Evolutionary conservation across 495 filamentous ascomycete species (phyloP), one percentile per base, ranked within the genome.

Genomic region (Astrothelium macrocarpum): DNA sequence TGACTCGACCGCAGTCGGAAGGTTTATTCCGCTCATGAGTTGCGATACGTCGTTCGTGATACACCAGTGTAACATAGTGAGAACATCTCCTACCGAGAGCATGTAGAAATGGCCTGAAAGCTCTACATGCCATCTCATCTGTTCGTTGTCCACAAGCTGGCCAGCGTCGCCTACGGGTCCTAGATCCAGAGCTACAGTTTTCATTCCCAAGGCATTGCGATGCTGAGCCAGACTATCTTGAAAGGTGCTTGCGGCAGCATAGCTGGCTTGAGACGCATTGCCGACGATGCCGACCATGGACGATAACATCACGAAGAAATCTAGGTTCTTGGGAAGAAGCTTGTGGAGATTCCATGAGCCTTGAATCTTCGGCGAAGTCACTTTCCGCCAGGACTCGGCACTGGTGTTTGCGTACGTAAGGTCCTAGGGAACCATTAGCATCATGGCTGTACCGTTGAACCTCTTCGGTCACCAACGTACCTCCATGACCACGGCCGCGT

Each of bases 231-330:
- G 42, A 25, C 62, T 12, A 61, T 66, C 61, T 18, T 26, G 43
- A 53, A 20, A 66, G 2, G 61, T 53, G 62, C 64, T 66, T 11
- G 32, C 62, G 20, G 62, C 65, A 49, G 61, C 31, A 61, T 66
- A 66, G 61, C 39, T 60, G 43, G 65, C 62, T 60, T 66, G 65
- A 18, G 29, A 43, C 26, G 18, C n/a, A 39, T 64, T 49, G 32
- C 65, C 65, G 32, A 64, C 32, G 29, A 66, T 45, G 28, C 45
- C 62, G 2, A 42, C 25, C 31, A 62, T 53, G 32, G 65, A 66
- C 10, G 65, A 66, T 26, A 66, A 49, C 45, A 59, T 59, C 18
- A 64, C 20, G 62, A 66, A 66, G 53, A 64, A 62, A 49, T 66
- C 65, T 9, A 66, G 61, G 20, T 39, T 18, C 29, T 18, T 29